A percentile compares a stretch with the other conserved stretches of the same genome.
Conservation (phyloP, 1,284 basidiomycete genomes). For the Ganoderma lucidum region DNA sequence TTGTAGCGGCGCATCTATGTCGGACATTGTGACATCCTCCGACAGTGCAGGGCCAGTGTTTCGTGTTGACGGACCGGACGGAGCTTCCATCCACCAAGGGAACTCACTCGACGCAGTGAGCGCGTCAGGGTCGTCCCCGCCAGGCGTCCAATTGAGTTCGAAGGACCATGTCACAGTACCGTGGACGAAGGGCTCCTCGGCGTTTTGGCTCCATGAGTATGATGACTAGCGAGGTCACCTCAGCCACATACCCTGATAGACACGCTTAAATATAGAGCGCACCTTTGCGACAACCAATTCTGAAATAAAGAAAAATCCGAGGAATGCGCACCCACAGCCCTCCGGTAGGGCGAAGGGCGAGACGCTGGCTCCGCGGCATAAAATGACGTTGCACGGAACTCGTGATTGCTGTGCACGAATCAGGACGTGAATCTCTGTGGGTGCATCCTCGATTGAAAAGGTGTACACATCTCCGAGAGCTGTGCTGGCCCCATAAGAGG, state of each 20-base stretch:
- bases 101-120: neutral
- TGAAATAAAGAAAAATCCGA: constrained; percentile 32
- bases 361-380: constrained; percentile 27
- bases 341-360: constrained; percentile 25
- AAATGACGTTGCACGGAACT: constrained; percentile 28
- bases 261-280: neutral
- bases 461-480: neutral
- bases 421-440: constrained; percentile 31
- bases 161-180: constrained; percentile 27
- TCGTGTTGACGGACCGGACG: neutral
- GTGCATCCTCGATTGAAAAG: constrained; percentile 5
- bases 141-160: constrained; percentile 33
- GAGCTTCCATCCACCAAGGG: constrained; percentile 32
- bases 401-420: constrained; percentile 8
- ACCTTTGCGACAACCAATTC: constrained; percentile 17
- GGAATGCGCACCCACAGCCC: constrained; percentile 29
- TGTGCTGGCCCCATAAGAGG: neutral
- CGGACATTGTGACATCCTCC: neutral
- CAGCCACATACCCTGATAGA: neutral
- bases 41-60: neutral
- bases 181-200: neutral
- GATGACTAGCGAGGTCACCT: neutral
- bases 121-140: constrained; percentile 26
- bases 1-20: constrained; percentile 8
- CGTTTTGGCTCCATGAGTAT: neutral